Evolutionary conservation across 2,329 filamentous ascomycete species (phyloP).

Genomic region (Pseudogymnoascus pannorum): DNA sequence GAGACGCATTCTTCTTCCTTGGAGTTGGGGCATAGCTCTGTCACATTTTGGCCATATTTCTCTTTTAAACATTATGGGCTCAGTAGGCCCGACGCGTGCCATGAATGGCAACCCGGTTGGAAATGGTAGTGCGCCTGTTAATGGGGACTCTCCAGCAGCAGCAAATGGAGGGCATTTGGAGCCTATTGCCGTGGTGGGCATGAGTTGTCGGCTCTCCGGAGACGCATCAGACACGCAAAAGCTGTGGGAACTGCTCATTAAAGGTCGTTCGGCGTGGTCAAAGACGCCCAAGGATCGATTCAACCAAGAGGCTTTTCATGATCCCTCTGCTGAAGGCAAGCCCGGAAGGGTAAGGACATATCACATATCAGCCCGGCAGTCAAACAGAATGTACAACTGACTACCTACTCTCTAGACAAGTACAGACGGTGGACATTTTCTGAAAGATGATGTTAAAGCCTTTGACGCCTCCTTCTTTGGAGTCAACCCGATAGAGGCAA

Average conservation of each 20-base stretch:
- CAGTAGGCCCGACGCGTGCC: background rate
- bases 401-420: too few species aligned
- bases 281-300: slow-evolving; percentile 22
- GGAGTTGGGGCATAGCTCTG: background rate
- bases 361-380: too few species aligned
- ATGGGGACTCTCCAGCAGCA: too few species aligned
- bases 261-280: background rate
- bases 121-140: background rate
- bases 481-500: slow-evolving; percentile 13
- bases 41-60: background rate
- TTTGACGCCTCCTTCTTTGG: slow-evolving; percentile 21
- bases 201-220: slow-evolving; percentile 30
- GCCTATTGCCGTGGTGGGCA: slow-evolving; percentile 31
- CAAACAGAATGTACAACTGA: too few species aligned
- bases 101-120: background rate
- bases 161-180: too few species aligned
- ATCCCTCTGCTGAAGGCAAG: too few species aligned
- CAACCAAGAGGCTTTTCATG: slow-evolving; percentile 17
- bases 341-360: too few species aligned
- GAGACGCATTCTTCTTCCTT: background rate
- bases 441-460: slow-evolving; percentile 13
- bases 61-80: background rate
- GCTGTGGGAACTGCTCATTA: slow-evolving; percentile 25
- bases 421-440: slow-evolving; percentile 14
- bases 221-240: slow-evolving; percentile 29